Base-by-base conservation (phyloP, 1,284 basidiomycete species). In the Coniophora puteana region DNA sequence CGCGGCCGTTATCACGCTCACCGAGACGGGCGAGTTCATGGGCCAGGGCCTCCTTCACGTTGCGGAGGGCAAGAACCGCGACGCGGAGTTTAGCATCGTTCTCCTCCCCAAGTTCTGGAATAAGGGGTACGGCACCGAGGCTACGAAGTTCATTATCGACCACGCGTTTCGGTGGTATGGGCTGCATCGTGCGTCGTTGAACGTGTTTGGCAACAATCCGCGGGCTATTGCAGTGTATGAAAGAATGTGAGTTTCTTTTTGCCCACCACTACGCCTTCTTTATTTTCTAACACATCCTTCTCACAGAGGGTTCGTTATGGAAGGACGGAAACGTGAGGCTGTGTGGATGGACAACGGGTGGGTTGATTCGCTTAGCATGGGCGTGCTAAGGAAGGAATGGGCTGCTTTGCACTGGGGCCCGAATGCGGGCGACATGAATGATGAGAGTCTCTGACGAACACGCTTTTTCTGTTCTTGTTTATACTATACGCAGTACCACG, bases 41-140 rank as follows among this genome's bases (percentile, higher is more conserved):
- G 70, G 71, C 24, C 57, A 65, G 12, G 51, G 57, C 21, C 51
- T 55, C 25, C 25, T 71, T 21, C 53, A 50, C 20, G 48, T 60
- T 4, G 41, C 37, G 10, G 54, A 61, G 28, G 47, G 57, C 1
- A 50, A 43, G 42, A 53, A 62, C 27, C 53, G 58, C n/a, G 59
- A 66, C n/a, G 63, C 52, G 25, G 46, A 46, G 33, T 54, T 60
- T 18, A 61, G 58, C 4, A 52, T 67, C 28, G 59, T 50, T 24
- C 48, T 67, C 8, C 26, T 36, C 8, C 59, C 59, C 2, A 22
- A 38, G 40, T 63, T 56, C 32, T 63, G 66, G 61, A 46, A 51
- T 7, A 49, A 51, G 12, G 67, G 66, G 1, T 65, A 58, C 38
- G 67, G 63, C 4, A 62, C 48, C 16, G 67, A 68, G 37, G 57